phyloP scores from a whole-genome alignment of 495 filamentous ascomycete genomes.

The Tuber melanosporum region DNA sequence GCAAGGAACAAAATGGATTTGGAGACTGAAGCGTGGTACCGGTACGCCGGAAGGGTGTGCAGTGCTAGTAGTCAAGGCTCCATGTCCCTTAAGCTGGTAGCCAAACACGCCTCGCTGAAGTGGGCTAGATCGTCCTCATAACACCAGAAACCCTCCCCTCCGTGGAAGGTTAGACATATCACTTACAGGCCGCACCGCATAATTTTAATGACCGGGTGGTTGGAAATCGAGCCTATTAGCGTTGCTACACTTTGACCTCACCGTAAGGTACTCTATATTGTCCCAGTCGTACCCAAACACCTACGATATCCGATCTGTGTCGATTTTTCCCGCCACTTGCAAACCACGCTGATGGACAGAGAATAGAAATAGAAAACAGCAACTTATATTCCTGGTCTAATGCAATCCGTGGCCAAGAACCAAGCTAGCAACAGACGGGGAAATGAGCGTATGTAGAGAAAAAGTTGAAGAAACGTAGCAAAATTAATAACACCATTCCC shows the following conservation, averaged over 20 bases:
- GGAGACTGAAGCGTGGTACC: background rate
- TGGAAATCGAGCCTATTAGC: background rate
- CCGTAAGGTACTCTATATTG: background rate
- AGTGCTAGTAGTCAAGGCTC: background rate
- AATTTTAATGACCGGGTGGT: background rate
- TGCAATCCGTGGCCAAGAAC: background rate
- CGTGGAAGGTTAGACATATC: background rate
- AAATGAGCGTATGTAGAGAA: slow-evolving; percentile 16
- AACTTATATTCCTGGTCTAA: slow-evolving; percentile 3
- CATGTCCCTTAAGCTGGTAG: background rate
- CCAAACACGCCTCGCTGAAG: background rate
- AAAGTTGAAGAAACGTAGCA: slow-evolving; percentile 7
- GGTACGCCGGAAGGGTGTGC: background rate
- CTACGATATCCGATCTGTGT: background rate
- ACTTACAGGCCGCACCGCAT: background rate
- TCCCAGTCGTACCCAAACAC: background rate
- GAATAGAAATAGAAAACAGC: background rate
- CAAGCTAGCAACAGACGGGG: background rate
- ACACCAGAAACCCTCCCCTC: background rate
- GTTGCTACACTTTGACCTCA: background rate
- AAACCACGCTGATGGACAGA: background rate
- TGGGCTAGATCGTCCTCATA: background rate
- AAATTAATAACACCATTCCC: background rate
- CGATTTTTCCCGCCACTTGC: slow-evolving; percentile 3
- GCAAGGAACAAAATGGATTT: background rate